A percentile compares a stretch with the other conserved stretches of the same genome.
phyloP scores from a whole-genome alignment of 1,284 basidiomycete genomes.

The Rhodotorula sp. region DNA sequence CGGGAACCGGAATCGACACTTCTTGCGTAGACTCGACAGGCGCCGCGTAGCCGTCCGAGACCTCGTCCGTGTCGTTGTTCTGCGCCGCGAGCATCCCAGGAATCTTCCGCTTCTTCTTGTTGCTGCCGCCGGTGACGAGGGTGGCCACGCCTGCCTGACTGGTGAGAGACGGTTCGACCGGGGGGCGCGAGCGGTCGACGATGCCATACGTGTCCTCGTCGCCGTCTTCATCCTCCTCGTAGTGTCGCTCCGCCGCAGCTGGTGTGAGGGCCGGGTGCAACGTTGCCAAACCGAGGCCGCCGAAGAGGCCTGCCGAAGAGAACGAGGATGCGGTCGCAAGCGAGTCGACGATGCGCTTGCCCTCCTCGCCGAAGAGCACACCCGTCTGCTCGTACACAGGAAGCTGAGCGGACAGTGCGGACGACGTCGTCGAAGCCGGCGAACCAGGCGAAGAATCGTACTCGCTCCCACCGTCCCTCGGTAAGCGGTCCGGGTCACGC shows the following conservation, averaged over 20 bases:
- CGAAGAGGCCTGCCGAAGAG: conserved; percentile 33
- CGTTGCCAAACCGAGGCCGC: conserved; percentile 29
- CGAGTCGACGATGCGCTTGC: conserved; percentile 24
- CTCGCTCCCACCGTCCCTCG: conserved; percentile 1
- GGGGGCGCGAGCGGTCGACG: conserved; percentile 27
- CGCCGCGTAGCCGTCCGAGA: not conserved
- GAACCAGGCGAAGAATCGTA: conserved; percentile 2
- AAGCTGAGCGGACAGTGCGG: not conserved
- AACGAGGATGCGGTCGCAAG: conserved; percentile 31
- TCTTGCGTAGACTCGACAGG: not conserved
- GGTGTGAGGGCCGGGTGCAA: conserved; percentile 21
- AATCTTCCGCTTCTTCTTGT: conserved; percentile 42
- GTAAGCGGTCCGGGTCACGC: conserved; percentile 4
- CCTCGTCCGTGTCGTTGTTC: not conserved
- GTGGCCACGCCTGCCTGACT: conserved; percentile 16
- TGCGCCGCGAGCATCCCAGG: conserved; percentile 16
- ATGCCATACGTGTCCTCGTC: conserved; percentile 36
- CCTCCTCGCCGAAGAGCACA: conserved; percentile 30
- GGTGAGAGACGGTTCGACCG: conserved; percentile 18
- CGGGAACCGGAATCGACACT: too few relatives aligned
- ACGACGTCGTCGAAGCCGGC: conserved; percentile 22
- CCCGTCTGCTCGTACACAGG: not conserved
- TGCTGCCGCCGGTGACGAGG: conserved; percentile 22
- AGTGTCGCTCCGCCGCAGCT: conserved; percentile 1
- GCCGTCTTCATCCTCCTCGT: conserved; percentile 27